A percentile compares a stretch with the other conserved stretches of the same genome.
phyloP scores from a whole-genome alignment of 257 asterid genomes.

The Solanum stenotomum region DNA sequence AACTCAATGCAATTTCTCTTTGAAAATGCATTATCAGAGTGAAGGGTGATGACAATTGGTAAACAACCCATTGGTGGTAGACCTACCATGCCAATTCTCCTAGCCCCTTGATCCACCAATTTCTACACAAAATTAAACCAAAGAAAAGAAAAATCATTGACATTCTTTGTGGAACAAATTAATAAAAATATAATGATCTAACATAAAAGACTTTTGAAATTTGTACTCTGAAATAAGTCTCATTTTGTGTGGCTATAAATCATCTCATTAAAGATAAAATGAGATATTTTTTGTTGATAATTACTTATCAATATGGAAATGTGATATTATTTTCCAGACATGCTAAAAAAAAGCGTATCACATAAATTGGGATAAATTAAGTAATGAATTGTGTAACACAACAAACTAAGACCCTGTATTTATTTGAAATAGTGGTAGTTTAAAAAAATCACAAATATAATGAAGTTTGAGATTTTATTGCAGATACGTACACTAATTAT shows the following conservation, averaged over 20 bases:
- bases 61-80: constrained; percentile 75
- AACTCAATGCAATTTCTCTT: constrained; percentile 32
- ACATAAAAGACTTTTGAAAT: not conserved
- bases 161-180: not conserved
- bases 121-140: constrained; percentile 18
- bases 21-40: constrained; percentile 12
- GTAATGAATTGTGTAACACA: not conserved
- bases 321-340: not conserved
- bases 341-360: not conserved
- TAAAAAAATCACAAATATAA: not conserved
- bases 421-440: not conserved
- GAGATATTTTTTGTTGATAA: not conserved
- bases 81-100: constrained; percentile 63
- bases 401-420: not conserved
- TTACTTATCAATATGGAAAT: not conserved
- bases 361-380: not conserved
- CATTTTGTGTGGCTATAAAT: not conserved
- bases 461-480: not conserved
- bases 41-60: constrained; percentile 45
- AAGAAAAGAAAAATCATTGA: not conserved
- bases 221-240: not conserved
- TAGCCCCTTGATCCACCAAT: constrained; percentile 46
- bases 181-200: not conserved
- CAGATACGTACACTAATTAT: not conserved
- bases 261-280: not conserved